Base-by-base conservation (phyloP, 495 filamentous ascomycete species). In the Tuber umbilicatum region DNA sequence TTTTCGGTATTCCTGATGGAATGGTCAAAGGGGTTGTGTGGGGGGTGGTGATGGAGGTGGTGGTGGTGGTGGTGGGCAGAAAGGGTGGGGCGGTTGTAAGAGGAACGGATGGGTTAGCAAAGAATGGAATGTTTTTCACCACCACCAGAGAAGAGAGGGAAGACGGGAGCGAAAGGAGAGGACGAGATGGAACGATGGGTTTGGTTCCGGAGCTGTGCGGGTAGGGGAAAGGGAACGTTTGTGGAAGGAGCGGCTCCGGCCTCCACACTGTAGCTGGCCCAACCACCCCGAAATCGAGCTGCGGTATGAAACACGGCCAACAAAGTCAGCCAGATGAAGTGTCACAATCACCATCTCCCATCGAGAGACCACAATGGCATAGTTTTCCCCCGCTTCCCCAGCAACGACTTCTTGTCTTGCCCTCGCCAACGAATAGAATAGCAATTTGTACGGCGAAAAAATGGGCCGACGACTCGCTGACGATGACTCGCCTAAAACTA, bases 41-140 rank as follows among this genome's bases (percentile, higher is more conserved):
- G n/a, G n/a, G n/a, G n/a, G n/a, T n/a, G 27, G 14, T 64, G 55
- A 12, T 5, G 55, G 47, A 31, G 14, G 55, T 35, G 27, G n/a
- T 64, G 55, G 55, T 64, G 50, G 50, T n/a, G 23, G 47, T 27
- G 47, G 50, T 27, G 50, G 47, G 21, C 5, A n/a, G 23, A 5
- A 21, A 50, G 47, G 50, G 50, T 64, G 55, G 55, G 55, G 55
- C 6, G 35, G 55, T 64, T 64, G 55, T 64, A 31, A 35, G 55
- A 64, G 55, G 35, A 64, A 64, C 12, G n/a, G 55, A 64, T 64
- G 55, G 35, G 55, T 64, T 64, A 64, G 55, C 55, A 64, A 31
- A 64, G 27, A 64, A 64, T 64, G 55, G 55, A 64, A 64, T 31
- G 55, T 16, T 64, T 64, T 64, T 64, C 55, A 64, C 55, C 55